These are phyloP conservation scores for Bremia lactucae DNA, from an alignment of 352 stramenopile species.

Conservation along the genomic window DNA sequence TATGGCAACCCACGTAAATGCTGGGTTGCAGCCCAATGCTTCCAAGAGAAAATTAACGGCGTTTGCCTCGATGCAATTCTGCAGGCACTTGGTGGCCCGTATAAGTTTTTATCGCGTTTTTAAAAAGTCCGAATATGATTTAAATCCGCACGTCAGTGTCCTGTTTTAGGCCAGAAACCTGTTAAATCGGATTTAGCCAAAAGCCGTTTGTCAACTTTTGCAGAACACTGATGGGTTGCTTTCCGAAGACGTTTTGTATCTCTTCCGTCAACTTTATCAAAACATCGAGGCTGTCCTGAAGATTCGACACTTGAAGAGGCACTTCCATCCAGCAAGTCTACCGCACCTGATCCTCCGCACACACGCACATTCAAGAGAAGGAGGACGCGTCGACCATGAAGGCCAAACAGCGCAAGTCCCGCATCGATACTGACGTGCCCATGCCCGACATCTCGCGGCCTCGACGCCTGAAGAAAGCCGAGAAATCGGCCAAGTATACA, in stretches of 20 bases:
- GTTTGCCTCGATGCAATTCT: too few species aligned
- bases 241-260: not conserved
- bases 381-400: constrained; percentile 2
- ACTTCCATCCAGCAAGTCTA: constrained; percentile 7
- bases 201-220: constrained; percentile 4
- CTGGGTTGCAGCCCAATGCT: too few species aligned
- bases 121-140: too few species aligned
- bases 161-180: too few species aligned
- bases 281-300: not conserved
- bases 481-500: constrained; percentile 35
- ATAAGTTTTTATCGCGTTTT: too few species aligned
- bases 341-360: not conserved
- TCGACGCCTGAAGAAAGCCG: constrained; percentile 3
- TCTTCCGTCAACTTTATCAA: constrained; percentile 8
- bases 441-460: constrained; percentile 10
- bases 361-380: not conserved
- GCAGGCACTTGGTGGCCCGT: too few species aligned
- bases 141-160: too few species aligned
- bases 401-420: constrained; percentile 4
- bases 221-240: too few species aligned
- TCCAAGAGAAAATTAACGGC: too few species aligned
- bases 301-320: constrained; percentile 18
- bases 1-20: too few species aligned
- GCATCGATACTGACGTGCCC: constrained; percentile 5
- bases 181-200: not conserved